Evolutionary conservation across 805 yeast species (phyloP), one percentile per base, ranked within the genome.

Genomic region (Yamadazyma akitaensis): DNA sequence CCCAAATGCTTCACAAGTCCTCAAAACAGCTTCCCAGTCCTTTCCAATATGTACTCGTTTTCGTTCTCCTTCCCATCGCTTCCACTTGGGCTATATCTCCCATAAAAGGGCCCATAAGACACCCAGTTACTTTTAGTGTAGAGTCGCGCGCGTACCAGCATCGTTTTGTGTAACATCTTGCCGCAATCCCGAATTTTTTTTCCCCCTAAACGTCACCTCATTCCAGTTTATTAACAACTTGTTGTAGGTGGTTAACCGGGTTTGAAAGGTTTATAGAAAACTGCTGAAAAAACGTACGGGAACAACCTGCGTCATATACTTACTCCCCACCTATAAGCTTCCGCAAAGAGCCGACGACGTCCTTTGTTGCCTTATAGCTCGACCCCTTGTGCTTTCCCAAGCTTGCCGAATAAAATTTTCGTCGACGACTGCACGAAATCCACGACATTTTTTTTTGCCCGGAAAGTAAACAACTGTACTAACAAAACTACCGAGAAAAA

Each of bases 171-270:
- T 34, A 31, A 31, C 40, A 18, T 14, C 36, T 26, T 17, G 37
- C 43, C 33, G 32, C 34, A 42, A 42, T 34, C 38, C 18, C 16
- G 31, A 41, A 41, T 19, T 42, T 42, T 42, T 42, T 35, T 35
- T 32, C 40, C 37, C 44, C 44, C 44, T 42, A 26, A 35, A 35
- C 21, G 28, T 13, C 40, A 42, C 39, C 44, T 42, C 44, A 35
- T 35, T 42, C 35, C 21, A 19, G 25, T 24, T 25, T 17, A 38
- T 19, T 19, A 37, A 30, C 36, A 31, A 31, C 14, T 17, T 19
- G 35, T 40, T 40, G 25, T 2, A 30, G 43, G 43, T 17, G 16
- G 32, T 11, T 28, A 28, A 28, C 32, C 32, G 12, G 32, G 32
- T 28, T 13, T 11, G n/a, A 28, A 28, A 28, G 32, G 32, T 28